phyloP scores from a whole-genome alignment of 768 basidiomycete species.

The Dacryopinax primogenitus region DNA sequence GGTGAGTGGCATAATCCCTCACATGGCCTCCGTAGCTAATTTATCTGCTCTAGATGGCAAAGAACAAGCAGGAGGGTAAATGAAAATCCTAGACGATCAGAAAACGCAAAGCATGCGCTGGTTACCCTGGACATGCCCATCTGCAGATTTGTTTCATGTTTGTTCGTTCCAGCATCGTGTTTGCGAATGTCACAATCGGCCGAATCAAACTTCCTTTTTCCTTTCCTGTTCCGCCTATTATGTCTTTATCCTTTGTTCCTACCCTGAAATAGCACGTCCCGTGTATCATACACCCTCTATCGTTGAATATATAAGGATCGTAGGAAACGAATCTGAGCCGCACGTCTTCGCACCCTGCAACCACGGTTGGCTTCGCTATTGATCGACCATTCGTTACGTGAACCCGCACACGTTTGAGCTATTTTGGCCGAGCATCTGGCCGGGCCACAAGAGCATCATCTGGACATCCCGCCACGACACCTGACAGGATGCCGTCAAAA shows the following conservation, averaged over 20 bases:
- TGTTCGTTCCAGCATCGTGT: not conserved
- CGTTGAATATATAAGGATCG: constrained; percentile 8
- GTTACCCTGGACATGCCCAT: not conserved
- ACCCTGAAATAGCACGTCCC: constrained; percentile 7
- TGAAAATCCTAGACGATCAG: not conserved
- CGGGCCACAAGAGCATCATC: too few relatives aligned
- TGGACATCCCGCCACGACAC: too few relatives aligned
- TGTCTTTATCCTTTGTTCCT: constrained; percentile 2
- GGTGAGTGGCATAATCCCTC: not conserved
- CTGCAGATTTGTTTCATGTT: not conserved
- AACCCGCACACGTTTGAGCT: too few relatives aligned
- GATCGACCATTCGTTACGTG: too few relatives aligned
- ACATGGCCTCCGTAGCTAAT: not conserved
- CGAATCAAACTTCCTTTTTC: constrained; percentile 1
- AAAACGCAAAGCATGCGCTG: not conserved
- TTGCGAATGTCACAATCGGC: not conserved
- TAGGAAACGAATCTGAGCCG: not conserved
- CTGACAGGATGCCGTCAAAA: too few relatives aligned
- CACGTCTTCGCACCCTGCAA: too few relatives aligned
- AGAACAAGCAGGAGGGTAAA: constrained; percentile 3
- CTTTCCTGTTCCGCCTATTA: not conserved
- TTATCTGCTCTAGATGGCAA: not conserved
- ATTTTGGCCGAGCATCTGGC: too few relatives aligned
- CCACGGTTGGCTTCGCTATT: too few relatives aligned
- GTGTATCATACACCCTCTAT: constrained; percentile 8